Conservation (phyloP, 805 yeast species). For the Saccharomycopsis amapae region DNA sequence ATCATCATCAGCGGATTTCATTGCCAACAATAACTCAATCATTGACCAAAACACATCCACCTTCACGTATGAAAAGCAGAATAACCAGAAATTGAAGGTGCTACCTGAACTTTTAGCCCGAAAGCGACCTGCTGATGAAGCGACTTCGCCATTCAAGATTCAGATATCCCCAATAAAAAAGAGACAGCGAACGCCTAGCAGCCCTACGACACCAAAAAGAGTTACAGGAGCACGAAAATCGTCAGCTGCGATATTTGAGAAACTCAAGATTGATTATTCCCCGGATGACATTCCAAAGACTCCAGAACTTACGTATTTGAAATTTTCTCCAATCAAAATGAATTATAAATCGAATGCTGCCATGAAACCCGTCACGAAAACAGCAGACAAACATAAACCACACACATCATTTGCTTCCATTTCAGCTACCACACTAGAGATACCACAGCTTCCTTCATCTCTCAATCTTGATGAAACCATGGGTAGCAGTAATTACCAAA, state of each 20-base stretch:
- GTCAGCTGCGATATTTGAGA: slow-evolving; percentile 11
- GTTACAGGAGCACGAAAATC: slow-evolving; percentile 2
- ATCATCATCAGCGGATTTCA: neutral
- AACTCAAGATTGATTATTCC: slow-evolving; percentile 19
- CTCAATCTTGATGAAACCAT: slow-evolving; percentile 1
- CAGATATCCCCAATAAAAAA: slow-evolving; percentile 14
- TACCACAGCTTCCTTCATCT: slow-evolving; percentile 11
- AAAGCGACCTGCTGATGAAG: neutral
- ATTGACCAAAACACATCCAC: slow-evolving; percentile 21
- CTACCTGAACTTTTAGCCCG: neutral
- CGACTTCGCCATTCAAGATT: slow-evolving; percentile 11
- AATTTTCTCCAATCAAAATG: slow-evolving; percentile 19
- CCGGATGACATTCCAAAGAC: slow-evolving; percentile 22
- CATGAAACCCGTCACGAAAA: neutral
- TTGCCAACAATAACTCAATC: slow-evolving; percentile 15
- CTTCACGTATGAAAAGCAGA: slow-evolving; percentile 3
- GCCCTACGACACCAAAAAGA: slow-evolving; percentile 12
- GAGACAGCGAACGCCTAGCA: neutral
- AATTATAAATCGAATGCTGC: neutral
- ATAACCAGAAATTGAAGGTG: neutral
- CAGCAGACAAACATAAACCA: neutral
- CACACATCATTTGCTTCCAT: neutral
- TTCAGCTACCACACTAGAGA: slow-evolving; percentile 9
- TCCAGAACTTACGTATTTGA: slow-evolving; percentile 21
- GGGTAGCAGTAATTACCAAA: neutral